Conservation (phyloP, 2,329 filamentous ascomycete species). For the Alternaria sp. region DNA sequence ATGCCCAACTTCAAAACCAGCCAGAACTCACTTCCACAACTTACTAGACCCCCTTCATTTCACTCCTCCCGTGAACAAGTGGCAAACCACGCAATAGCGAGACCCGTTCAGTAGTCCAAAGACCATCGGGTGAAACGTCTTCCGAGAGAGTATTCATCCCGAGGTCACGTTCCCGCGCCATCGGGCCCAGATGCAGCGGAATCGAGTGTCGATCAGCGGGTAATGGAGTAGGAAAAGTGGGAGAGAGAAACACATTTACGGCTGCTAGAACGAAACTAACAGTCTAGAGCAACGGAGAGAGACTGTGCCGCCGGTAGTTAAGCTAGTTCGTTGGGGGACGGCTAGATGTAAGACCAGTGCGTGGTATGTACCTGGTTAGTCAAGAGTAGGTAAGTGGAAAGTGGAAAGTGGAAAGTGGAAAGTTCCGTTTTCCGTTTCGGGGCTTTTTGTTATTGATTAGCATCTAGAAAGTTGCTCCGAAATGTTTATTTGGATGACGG, state of each 20-base stretch:
- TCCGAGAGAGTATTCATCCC: background rate
- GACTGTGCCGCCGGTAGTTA: background rate
- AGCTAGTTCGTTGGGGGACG: background rate
- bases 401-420: slow-evolving; percentile 4
- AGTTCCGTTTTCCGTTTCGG: background rate
- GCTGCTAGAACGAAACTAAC: background rate
- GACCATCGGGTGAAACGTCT: background rate
- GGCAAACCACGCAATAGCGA: background rate
- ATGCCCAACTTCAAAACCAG: background rate
- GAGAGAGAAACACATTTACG: background rate
- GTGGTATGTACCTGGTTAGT: slow-evolving; percentile 1
- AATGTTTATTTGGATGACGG: background rate
- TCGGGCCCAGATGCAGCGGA: background rate
- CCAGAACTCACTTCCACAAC: background rate
- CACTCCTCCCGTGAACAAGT: background rate
- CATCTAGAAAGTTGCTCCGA: background rate
- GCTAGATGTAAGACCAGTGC: background rate
- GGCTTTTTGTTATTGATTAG: background rate
- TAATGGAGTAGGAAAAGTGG: background rate
- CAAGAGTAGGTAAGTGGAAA: background rate
- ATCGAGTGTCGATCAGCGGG: background rate
- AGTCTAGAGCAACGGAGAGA: background rate
- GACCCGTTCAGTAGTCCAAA: background rate
- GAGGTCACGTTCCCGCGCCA: background rate
- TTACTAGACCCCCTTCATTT: background rate